A percentile compares a stretch with the other conserved stretches of the same genome.
Evolutionary conservation across 495 filamentous ascomycete genomes (phyloP).

Genomic region (Collariella sp.): DNA sequence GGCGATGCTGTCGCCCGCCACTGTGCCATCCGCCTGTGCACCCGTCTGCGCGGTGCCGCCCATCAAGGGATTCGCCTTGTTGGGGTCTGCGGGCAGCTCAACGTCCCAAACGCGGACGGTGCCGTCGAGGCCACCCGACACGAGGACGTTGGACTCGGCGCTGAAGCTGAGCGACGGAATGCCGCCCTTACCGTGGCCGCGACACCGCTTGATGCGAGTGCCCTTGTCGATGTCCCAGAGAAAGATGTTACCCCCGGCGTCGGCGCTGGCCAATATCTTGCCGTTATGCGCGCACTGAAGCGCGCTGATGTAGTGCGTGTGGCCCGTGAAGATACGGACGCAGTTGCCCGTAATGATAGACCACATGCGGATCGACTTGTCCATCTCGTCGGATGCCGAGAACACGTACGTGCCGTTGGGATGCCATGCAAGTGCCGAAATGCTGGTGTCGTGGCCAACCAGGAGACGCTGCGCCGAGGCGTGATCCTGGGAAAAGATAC

Average conservation of each 20-base stretch:
- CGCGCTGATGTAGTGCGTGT: conserved; percentile 72
- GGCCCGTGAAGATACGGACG: conserved; percentile 87
- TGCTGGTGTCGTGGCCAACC: conserved; percentile 81
- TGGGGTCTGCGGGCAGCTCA: conserved; percentile 49
- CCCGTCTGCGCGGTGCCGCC: conserved; percentile 38
- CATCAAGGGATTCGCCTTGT: conserved; percentile 27
- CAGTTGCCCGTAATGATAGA: conserved; percentile 73
- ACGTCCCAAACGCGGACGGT: conserved; percentile 93
- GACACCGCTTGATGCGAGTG: conserved; percentile 77
- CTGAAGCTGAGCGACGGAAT: conserved; percentile 90
- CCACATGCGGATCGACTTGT: conserved; percentile 96
- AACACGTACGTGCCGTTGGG: conserved; percentile 89
- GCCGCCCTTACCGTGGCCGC: conserved; percentile 86
- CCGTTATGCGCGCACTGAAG: conserved; percentile 80
- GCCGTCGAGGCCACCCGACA: conserved; percentile 83
- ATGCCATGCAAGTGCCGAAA: conserved; percentile 80
- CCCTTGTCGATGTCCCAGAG: conserved; percentile 87
- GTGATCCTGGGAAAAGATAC: conserved; percentile 84
- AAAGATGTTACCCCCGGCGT: conserved; percentile 74
- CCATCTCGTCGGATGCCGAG: conserved; percentile 67
- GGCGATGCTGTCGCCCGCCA: conserved; percentile 38
- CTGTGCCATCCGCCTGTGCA: conserved; percentile 50
- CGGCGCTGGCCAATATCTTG: conserved; percentile 78
- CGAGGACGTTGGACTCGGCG: conserved; percentile 77
- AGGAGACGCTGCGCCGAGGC: conserved; percentile 83